Evolutionary conservation across 441 rosid species (phyloP).

Genomic region (Mallotus repandus): DNA sequence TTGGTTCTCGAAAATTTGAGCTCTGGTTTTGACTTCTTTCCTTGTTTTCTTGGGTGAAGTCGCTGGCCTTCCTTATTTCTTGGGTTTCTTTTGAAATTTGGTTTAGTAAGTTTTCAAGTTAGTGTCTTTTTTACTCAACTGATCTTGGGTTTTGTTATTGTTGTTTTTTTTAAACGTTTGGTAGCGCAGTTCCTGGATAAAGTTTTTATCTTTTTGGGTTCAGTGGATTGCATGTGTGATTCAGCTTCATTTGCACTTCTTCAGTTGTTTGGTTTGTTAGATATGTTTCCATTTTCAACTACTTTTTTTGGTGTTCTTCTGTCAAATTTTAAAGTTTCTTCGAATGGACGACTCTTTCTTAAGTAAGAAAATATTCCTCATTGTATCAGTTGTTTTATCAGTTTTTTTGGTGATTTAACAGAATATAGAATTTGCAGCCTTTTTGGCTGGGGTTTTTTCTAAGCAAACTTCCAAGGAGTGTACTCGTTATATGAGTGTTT

Average conservation of each 20-base stretch:
- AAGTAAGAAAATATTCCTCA: not conserved
- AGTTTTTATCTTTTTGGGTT: not conserved
- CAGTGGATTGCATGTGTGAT: not conserved
- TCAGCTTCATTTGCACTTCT: conserved; percentile 20
- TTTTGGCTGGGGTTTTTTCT: conserved; percentile 13
- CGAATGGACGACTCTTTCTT: not conserved
- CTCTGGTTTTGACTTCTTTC: conserved; percentile 31
- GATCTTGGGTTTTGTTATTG: conserved; percentile 7
- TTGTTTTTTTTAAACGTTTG: not conserved
- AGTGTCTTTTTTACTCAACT: not conserved
- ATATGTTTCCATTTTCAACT: not conserved
- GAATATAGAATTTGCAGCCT: not conserved
- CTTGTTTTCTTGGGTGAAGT: conserved; percentile 15
- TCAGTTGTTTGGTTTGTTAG: not conserved
- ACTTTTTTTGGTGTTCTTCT: not conserved
- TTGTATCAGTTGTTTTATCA: not conserved
- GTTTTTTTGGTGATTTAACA: not conserved
- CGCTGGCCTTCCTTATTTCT: not conserved
- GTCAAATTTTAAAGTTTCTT: conserved; percentile 10
- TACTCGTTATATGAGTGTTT: conserved; percentile 14
- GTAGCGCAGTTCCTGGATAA: not conserved
- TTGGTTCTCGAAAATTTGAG: conserved; percentile 13
- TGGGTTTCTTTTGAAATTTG: conserved; percentile 12
- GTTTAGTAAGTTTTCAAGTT: not conserved
- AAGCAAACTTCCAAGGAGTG: conserved; percentile 15